Evolutionary conservation across 148 eudicot genomes (phyloP).

Genomic region (Persicaria maculosa): DNA sequence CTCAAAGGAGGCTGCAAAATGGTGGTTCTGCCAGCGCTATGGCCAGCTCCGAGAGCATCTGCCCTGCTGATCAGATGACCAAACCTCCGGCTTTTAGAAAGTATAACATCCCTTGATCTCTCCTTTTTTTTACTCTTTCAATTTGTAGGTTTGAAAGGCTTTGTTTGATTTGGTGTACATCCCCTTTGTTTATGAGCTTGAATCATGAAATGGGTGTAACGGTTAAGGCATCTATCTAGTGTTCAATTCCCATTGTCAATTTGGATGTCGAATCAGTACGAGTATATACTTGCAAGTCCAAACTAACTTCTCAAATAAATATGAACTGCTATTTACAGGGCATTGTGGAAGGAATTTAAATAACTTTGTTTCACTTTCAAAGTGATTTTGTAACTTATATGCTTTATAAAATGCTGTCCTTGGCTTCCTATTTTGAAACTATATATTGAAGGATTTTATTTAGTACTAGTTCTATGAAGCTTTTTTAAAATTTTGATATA

Average conservation of each 20-base stretch:
- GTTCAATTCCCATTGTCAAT: too few relatives aligned
- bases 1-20: slow-evolving; percentile 48
- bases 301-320: too few relatives aligned
- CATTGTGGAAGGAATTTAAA: too few relatives aligned
- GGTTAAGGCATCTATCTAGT: too few relatives aligned
- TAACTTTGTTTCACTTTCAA: too few relatives aligned
- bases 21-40: slow-evolving; percentile 25
- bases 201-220: background rate
- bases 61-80: slow-evolving; percentile 40
- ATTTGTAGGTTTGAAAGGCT: background rate
- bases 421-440: too few relatives aligned
- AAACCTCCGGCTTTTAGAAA: slow-evolving; percentile 34
- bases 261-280: too few relatives aligned
- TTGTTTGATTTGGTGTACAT: slow-evolving; percentile 1
- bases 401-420: too few relatives aligned
- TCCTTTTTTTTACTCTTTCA: background rate
- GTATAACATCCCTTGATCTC: slow-evolving; percentile 14
- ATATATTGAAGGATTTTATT: background rate
- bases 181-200: background rate
- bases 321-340: too few relatives aligned
- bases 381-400: too few relatives aligned
- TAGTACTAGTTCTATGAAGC: background rate
- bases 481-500: background rate
- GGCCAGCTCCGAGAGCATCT: slow-evolving; percentile 9
- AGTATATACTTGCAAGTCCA: too few relatives aligned